Evolutionary conservation across 441 rosid genomes (phyloP).

Genomic region (Jatropha multifida): DNA sequence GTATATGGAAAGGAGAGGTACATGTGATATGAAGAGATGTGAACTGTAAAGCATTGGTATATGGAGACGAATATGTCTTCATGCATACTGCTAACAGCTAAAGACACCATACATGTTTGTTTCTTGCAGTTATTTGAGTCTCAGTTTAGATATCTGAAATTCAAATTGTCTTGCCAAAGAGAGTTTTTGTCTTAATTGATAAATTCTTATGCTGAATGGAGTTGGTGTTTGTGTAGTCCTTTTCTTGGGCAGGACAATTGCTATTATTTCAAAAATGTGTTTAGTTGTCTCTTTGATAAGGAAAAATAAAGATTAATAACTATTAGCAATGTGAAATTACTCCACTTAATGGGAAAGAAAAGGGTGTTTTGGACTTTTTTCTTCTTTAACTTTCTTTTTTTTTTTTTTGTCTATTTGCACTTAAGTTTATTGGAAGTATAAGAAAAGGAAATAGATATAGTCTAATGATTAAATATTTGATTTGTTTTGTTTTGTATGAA

Average conservation of each 20-base stretch:
- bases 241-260: conserved; percentile 18
- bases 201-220: conserved; percentile 3
- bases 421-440: neutral
- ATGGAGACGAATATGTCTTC: conserved; percentile 22
- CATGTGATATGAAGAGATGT: conserved; percentile 13
- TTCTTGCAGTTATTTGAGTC: conserved; percentile 7
- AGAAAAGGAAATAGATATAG: no score
- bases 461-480: no score
- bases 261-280: neutral
- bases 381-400: neutral
- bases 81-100: conserved; percentile 20
- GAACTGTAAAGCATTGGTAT: conserved; percentile 42
- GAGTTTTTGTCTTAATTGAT: conserved; percentile 13
- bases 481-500: no score
- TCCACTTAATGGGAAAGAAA: neutral
- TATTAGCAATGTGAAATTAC: neutral
- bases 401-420: neutral
- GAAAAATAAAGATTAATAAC: neutral
- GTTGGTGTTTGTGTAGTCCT: conserved; percentile 24
- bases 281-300: neutral
- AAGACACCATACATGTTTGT: conserved; percentile 16
- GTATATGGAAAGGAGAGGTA: conserved; percentile 16
- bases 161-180: conserved; percentile 19
- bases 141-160: conserved; percentile 5
- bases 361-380: neutral